These are phyloP conservation scores for Aotearoamyces nothofagi DNA, from an alignment of 2,329 filamentous ascomycete genomes.

Conservation along the genomic window DNA sequence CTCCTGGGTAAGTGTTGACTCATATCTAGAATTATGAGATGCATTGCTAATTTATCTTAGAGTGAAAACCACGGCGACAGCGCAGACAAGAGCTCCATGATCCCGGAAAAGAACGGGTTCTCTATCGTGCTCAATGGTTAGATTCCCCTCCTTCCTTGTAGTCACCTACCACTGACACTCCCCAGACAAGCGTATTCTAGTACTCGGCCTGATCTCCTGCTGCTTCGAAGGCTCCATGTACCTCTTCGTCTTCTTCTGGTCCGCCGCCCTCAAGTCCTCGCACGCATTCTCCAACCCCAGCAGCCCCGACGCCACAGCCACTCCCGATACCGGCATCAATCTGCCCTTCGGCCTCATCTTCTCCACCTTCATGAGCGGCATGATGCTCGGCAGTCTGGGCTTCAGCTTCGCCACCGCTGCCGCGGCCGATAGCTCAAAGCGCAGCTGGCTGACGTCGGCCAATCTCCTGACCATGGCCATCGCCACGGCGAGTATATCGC, in stretches of 20 bases:
- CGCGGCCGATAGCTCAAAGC: not conserved
- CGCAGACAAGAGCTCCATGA: constrained; percentile 8
- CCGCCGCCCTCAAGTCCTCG: constrained; percentile 34
- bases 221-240: constrained; percentile 48
- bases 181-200: constrained; percentile 30
- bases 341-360: constrained; percentile 35
- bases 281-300: constrained; percentile 14
- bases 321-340: constrained; percentile 7
- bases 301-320: constrained; percentile 28
- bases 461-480: constrained; percentile 25
- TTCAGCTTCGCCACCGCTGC: constrained; percentile 23
- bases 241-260: constrained; percentile 48
- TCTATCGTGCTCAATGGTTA: constrained; percentile 8
- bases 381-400: constrained; percentile 40
- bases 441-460: constrained; percentile 3
- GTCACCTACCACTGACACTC: too few relatives aligned
- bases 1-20: constrained; percentile 34
- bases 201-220: constrained; percentile 34
- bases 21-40: too few relatives aligned
- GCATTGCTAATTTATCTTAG: too few relatives aligned
- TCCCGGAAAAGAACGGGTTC: constrained; percentile 9
- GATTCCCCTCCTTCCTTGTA: constrained; percentile 12
- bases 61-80: constrained; percentile 33
- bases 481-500: constrained; percentile 20
- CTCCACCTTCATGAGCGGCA: constrained; percentile 40